Base-by-base conservation (phyloP, 768 basidiomycete genomes). In the Daedalea quercina region DNA sequence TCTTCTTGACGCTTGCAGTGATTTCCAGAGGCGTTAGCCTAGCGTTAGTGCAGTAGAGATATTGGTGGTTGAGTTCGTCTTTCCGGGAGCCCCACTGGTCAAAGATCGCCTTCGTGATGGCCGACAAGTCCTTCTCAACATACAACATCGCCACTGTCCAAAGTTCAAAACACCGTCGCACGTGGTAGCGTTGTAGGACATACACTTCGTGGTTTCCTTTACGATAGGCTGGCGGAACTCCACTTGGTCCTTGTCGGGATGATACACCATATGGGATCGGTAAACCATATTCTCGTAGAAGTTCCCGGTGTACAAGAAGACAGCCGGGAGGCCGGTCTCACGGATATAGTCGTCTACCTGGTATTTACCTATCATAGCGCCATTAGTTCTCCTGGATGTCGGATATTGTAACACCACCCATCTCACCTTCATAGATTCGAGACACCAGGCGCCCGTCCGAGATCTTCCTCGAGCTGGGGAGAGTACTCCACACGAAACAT, bases 221-320 rank as follows among this genome's bases (percentile, higher is more conserved):
- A 60, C 54, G 52, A 60, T 42, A 1, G 59, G 51, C 47, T 60
- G 59, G 33, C 28, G 54, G 52, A 60, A 60, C 45, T 57, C 59
- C 7, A 60, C 56, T 20, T 42, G 26, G 45, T 60, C 59, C 33
- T 28, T 49, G 22, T 45, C 56, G 19, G 26, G 43, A 40, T 60
- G 42, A 52, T 60, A 60, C 20, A 15, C 25, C 56, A 60, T 53
- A 52, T 60, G 56, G 24, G 46, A 45, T 11, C 59, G 53, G 43
- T 51, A 51, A 15, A 60, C 50, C 56, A 57, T 55, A 50, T 60
- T 60, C 54, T 60, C 59, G 52, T 56, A 60, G 54, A 60, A 60
- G 50, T 60, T 60, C 4, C 59, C 59, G 1, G 59, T 60, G 47
- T 55, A 60, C 13, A 60, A 34, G 47, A 60, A 60, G 6, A 45